These are phyloP conservation scores for Serendipita sp. DNA, from an alignment of 768 basidiomycete species.

Conservation along the genomic window DNA sequence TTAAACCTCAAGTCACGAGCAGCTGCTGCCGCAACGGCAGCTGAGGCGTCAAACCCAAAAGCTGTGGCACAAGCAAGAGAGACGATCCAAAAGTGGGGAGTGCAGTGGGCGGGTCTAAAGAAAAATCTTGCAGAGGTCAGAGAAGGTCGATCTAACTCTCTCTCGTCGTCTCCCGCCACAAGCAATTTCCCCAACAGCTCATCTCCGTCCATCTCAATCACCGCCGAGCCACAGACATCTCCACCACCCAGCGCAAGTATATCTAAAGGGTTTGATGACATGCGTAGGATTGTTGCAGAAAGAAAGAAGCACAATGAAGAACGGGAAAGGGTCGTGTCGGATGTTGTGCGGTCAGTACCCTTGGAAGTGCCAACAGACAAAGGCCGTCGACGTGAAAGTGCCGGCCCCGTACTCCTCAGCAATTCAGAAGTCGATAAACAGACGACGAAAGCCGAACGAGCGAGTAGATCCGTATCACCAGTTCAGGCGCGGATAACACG, in stretches of 20 bases:
- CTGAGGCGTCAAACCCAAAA: conserved; percentile 27
- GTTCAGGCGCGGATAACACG: not conserved
- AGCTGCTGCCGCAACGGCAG: conserved; percentile 34
- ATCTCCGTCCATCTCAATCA: not conserved
- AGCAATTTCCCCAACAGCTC: conserved; percentile 6
- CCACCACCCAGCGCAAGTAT: not conserved
- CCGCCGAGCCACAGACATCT: not conserved
- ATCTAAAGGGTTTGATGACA: conserved; percentile 24
- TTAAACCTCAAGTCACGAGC: conserved; percentile 63
- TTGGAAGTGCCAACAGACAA: conserved; percentile 1
- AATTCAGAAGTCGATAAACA: not conserved
- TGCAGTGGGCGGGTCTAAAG: conserved; percentile 46
- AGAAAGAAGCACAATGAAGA: conserved; percentile 21
- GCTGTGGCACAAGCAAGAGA: conserved; percentile 72
- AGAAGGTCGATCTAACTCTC: not conserved
- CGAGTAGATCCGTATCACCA: not conserved
- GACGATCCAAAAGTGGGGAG: conserved; percentile 83
- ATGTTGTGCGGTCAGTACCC: conserved; percentile 23
- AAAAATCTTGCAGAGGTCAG: conserved; percentile 34
- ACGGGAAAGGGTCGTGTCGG: not conserved
- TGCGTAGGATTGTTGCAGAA: conserved; percentile 59
- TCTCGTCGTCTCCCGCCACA: not conserved
- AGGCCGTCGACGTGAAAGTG: not conserved
- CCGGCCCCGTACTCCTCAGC: not conserved
- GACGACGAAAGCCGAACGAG: not conserved